Evolutionary conservation across 2,329 filamentous ascomycete genomes (phyloP).

Genomic region (Dactylellina cionopaga): DNA sequence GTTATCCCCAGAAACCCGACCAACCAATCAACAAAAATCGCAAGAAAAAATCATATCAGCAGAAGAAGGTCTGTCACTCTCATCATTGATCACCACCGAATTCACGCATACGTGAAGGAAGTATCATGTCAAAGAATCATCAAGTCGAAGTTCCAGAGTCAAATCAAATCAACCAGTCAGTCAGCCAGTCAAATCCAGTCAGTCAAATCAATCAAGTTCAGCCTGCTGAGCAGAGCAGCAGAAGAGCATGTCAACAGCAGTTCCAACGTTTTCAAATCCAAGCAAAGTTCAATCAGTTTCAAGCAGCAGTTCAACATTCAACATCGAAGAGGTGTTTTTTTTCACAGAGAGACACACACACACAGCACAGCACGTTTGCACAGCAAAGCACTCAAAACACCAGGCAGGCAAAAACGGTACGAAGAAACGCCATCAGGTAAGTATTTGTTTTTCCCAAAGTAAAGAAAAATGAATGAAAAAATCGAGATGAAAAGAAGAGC

Average conservation of each 20-base stretch:
- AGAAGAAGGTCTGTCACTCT: not conserved
- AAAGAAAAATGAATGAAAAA: not conserved
- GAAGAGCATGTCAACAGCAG: slow-evolving; percentile 3
- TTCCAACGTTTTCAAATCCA: slow-evolving; percentile 11
- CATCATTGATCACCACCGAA: slow-evolving; percentile 23
- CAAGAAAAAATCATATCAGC: slow-evolving; percentile 41
- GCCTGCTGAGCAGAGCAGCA: slow-evolving; percentile 2
- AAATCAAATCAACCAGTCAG: slow-evolving; percentile 12
- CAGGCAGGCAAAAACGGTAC: not conserved
- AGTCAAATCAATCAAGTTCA: not conserved
- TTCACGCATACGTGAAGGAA: not conserved
- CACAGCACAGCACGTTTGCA: no score
- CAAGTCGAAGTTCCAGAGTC: slow-evolving; percentile 4
- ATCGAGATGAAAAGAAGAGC: not conserved
- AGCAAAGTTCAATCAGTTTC: not conserved
- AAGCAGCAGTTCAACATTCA: not conserved
- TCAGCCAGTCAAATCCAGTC: slow-evolving; percentile 11
- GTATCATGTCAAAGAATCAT: slow-evolving; percentile 31
- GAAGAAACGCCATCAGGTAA: slow-evolving; percentile 36
- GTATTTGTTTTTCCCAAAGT: slow-evolving; percentile 36
- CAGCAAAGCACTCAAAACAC: slow-evolving; percentile 8
- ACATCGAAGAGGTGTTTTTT: no score
- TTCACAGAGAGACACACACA: no score
- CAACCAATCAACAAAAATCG: slow-evolving; percentile 26
- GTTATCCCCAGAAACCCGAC: no score